Base-by-base conservation (phyloP, 768 basidiomycete genomes). In the Pleurotus tuber-regium region DNA sequence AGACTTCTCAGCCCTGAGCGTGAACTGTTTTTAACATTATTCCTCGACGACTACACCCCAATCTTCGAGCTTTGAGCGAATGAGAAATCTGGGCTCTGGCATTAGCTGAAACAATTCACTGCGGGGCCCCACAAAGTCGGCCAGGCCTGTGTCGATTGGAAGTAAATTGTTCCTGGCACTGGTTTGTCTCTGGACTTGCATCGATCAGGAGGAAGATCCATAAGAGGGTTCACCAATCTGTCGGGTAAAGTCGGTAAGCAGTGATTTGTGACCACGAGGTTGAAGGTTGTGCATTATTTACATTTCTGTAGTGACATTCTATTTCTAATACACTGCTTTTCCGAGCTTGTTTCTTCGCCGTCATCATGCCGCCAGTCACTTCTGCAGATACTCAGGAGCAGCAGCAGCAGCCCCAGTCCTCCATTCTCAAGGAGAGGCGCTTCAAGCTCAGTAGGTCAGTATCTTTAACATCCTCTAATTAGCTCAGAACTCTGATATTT, bases 361-460 rank as follows among this genome's bases (percentile, higher is more conserved):
- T 60, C 70, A 71, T 68, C 67, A 78, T 79, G 76, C 72, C 76
- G 58, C 76, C 75, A 65, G 64, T 71, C 46, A 74, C 72, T 47
- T 70, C 71, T 18, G 58, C 66, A 12, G 71, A 74, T 52, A 62
- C 64, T 0, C 76, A 77, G 52, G 76, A 79, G 53, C 62, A 69
- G 10, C 64, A 57, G 29, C 64, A 57, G 29, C 52, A 57, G 18
- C 24, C 77, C 0, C 61, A 79, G 0, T 68, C 76, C 23, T 78
- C 76, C 7, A 74, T 83, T 2, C 73, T 87, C 52, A 92, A 89
- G 67, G 89, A 92, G 61, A 76, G 90, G 50, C 79, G 90, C 47
- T 92, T 92, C 75, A 92, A 92, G 73, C 71, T 92, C 52, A 90
- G 86, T 80, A 86, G 89, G 90, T 88, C 54, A 31, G 42, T 57